Evolutionary conservation across 352 stramenopile genomes (phyloP).

Genomic region (Phytophthora aleatoria): DNA sequence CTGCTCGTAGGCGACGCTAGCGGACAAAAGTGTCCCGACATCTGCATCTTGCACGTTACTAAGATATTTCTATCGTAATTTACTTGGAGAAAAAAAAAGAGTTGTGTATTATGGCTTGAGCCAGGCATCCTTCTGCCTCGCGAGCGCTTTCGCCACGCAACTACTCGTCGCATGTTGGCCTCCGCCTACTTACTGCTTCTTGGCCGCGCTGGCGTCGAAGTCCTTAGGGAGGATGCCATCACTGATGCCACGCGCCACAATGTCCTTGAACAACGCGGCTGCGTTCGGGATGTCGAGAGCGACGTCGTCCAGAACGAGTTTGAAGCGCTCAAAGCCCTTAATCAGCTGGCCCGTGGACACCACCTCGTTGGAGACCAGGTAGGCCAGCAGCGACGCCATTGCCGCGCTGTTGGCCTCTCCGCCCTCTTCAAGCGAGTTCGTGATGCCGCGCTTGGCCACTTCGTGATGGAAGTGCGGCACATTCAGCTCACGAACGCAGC

Average conservation of each 20-base stretch:
- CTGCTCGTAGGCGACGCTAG: slow-evolving; percentile 42
- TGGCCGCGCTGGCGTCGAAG: slow-evolving; percentile 50
- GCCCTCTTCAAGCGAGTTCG: slow-evolving; percentile 58
- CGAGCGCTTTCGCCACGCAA: no score
- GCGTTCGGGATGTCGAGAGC: slow-evolving; percentile 74
- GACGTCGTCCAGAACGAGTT: slow-evolving; percentile 64
- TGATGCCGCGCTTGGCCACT: slow-evolving; percentile 89
- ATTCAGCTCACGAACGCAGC: slow-evolving; percentile 94
- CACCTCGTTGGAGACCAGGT: slow-evolving; percentile 71
- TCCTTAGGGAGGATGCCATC: slow-evolving; percentile 47
- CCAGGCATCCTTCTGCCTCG: no score
- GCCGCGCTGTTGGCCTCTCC: slow-evolving; percentile 49
- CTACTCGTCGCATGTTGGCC: slow-evolving; percentile 6
- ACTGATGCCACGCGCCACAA: slow-evolving; percentile 49
- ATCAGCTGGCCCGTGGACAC: slow-evolving; percentile 63
- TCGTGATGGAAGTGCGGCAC: slow-evolving; percentile 97
- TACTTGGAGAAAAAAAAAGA: slow-evolving; percentile 15
- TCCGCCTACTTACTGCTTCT: slow-evolving; percentile 36
- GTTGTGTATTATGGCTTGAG: slow-evolving; percentile 28
- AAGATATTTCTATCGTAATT: neutral
- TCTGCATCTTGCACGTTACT: neutral
- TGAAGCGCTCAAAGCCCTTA: slow-evolving; percentile 88
- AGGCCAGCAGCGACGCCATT: slow-evolving; percentile 81
- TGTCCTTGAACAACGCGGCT: slow-evolving; percentile 48
- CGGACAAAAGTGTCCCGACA: neutral